These are phyloP conservation scores for Lactarius sanguifluus DNA, from an alignment of 768 basidiomycete genomes.

Conservation along the genomic window DNA sequence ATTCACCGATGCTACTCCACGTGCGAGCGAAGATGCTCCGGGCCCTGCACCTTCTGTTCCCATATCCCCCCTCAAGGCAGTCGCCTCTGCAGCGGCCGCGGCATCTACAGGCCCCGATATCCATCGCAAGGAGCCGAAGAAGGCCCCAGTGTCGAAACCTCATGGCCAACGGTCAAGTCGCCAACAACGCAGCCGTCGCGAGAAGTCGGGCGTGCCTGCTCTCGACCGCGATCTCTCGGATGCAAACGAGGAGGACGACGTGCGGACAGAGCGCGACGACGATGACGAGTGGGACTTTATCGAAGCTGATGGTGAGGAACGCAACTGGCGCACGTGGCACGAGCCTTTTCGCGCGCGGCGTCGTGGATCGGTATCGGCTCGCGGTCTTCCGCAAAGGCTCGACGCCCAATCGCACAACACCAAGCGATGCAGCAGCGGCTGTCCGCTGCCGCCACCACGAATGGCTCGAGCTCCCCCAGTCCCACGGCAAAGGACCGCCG, in stretches of 20 bases:
- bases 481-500: slow-evolving; percentile 58
- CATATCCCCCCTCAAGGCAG: slow-evolving; percentile 19
- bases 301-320: slow-evolving; percentile 76
- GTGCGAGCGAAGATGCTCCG: slow-evolving; percentile 22
- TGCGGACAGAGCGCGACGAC: slow-evolving; percentile 49
- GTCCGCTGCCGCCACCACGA: slow-evolving; percentile 34
- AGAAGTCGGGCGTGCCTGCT: slow-evolving; percentile 82
- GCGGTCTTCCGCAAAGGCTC: slow-evolving; percentile 85
- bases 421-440: slow-evolving; percentile 44
- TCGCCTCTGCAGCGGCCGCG: slow-evolving; percentile 19
- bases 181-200: slow-evolving; percentile 51
- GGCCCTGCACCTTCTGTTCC: slow-evolving; percentile 6
- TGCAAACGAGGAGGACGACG: slow-evolving; percentile 46
- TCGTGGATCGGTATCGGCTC: slow-evolving; percentile 83
- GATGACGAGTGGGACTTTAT: slow-evolving; percentile 93
- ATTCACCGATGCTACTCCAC: slow-evolving; percentile 23
- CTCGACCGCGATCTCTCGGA: slow-evolving; percentile 71
- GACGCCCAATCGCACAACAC: slow-evolving; percentile 56
- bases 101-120: slow-evolving; percentile 24
- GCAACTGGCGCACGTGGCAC: slow-evolving; percentile 77
- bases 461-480: slow-evolving; percentile 45
- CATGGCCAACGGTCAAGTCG: slow-evolving; percentile 31
- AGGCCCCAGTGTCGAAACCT: slow-evolving; percentile 12
- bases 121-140: slow-evolving; percentile 27
- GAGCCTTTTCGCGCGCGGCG: slow-evolving; percentile 87